Evolutionary conservation across 306 rosid species (phyloP), one percentile per base, ranked within the genome.

Genomic region (Pyrus communis): DNA sequence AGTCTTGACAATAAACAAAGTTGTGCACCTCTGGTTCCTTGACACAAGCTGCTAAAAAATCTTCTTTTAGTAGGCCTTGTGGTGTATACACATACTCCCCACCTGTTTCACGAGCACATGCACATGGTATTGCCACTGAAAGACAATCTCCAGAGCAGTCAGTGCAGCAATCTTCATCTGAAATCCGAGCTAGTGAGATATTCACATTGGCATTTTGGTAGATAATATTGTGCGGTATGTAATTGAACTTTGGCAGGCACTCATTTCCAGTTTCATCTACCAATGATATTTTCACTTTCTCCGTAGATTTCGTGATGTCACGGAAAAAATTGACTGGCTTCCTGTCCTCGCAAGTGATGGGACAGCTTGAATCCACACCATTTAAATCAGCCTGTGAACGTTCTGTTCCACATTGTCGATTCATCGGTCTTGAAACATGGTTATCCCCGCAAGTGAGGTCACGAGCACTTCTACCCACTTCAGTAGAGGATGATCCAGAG

Each of bases 51-150:
- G 59, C 43, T 63, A 92, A 74, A 85, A 94, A 92, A 21, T 90
- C 89, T 59, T 90, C 95, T 79, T 83, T 89, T 79, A 94, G 84
- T 70, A 81, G 81, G 71, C 98, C 96, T 57, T 85, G 69, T 40
- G 67, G 75, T 12, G 92, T 86, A 84, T 94, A 94, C 14, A 93
- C 97, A 85, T 90, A 94, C 80, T 92, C 98, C 55, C 98, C 98
- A 77, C 98, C 91, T 69, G 98, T 94, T 85, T 92, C 97, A 42
- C 84, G 88, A 79, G 98, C 86, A 86, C 98, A 94, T 15, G 96
- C 97, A 85, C 98, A 94, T 22, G 98, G 91, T 75, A 89, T 71
- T 75, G 88, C 13, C 9, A 82, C 80, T 27, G 86, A 83, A 57
- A 94, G 95, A 74, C 98, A 94, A 77, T 92, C 68, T 28, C 97